Base-by-base conservation (phyloP, 306 rosid species). In the Fagus crenata region DNA sequence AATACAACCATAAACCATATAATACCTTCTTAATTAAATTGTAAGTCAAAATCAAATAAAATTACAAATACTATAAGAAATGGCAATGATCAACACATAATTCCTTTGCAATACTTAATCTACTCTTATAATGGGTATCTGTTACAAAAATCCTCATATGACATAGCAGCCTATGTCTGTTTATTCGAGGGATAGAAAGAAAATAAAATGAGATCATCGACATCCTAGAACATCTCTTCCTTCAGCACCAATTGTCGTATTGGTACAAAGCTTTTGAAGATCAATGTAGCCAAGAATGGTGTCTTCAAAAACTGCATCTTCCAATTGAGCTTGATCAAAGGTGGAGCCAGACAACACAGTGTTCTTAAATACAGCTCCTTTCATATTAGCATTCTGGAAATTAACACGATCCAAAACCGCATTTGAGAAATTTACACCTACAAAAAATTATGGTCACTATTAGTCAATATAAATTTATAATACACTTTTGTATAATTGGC, bases 271-370 rank as follows among this genome's bases (percentile, higher is more conserved):
- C 83, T 94, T 94, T 81, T 92, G 98, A 37, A 95, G 96, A 84
- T 95, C 97, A 78, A 92, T 85, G 83, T 92, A 95, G 69, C 97
- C 97, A 79, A 95, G 89, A 70, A 95, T 95, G 56, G 98, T 92
- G 81, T 95, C 98, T 87, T 95, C 97, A 75, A 92, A 95, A 74
- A 81, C 86, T 33, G 86, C 98, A 71, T 84, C 87, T 43, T 90
- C 87, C 67, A 95, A 88, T 61, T 88, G 85, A 35, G 98, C 98
- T 35, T 88, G 87, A 68, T 88, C 77, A 67, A 92, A 94, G 41
- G 97, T 94, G 61, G 98, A 92, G 40, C 98, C 98, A 5, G 98
- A 95, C 80, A 92, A 75, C 12, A 92, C 88, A 17, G 96, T 49
- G 87, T 92, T 95, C 86, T 33, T 87, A 55, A 95, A 95, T 42